phyloP scores from a whole-genome alignment of 2,329 filamentous ascomycete species.

The Alternaria alternata region DNA sequence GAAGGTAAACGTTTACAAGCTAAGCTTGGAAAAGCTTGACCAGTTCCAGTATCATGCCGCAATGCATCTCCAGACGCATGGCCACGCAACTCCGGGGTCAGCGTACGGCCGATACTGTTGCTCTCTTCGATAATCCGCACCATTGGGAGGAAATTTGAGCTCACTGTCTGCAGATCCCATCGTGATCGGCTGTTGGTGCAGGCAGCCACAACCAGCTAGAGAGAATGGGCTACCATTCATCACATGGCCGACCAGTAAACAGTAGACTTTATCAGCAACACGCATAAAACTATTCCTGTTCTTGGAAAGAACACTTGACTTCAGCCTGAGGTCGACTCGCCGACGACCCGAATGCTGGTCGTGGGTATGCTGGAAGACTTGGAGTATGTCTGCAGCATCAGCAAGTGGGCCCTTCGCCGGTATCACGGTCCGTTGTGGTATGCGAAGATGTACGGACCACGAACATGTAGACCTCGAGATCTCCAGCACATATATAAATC shows the following conservation, averaged over 20 bases:
- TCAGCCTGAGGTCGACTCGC: not conserved
- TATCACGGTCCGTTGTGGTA: not conserved
- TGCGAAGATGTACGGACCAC: not conserved
- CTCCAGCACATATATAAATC: not conserved
- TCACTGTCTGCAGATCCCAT: not conserved
- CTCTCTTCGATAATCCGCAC: not conserved
- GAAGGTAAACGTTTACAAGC: not conserved
- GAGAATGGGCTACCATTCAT: not conserved
- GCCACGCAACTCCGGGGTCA: not conserved
- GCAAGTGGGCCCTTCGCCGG: not conserved
- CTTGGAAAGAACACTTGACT: not conserved
- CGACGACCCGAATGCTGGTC: not conserved
- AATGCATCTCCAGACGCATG: not conserved
- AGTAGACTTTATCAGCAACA: not conserved
- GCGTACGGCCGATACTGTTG: not conserved
- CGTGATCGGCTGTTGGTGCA: not conserved
- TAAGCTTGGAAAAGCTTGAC: conserved; percentile 1
- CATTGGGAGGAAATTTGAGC: not conserved
- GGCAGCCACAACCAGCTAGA: not conserved
- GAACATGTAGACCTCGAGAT: not conserved
- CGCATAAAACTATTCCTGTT: not conserved
- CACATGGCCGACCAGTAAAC: not conserved
- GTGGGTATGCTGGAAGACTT: not conserved
- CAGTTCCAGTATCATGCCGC: not conserved
- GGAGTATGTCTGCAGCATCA: not conserved